Evolutionary conservation across 371 early-diverging fungal species (phyloP), one percentile per base, ranked within the genome.

Genomic region (Lichtheimia ramosa): DNA sequence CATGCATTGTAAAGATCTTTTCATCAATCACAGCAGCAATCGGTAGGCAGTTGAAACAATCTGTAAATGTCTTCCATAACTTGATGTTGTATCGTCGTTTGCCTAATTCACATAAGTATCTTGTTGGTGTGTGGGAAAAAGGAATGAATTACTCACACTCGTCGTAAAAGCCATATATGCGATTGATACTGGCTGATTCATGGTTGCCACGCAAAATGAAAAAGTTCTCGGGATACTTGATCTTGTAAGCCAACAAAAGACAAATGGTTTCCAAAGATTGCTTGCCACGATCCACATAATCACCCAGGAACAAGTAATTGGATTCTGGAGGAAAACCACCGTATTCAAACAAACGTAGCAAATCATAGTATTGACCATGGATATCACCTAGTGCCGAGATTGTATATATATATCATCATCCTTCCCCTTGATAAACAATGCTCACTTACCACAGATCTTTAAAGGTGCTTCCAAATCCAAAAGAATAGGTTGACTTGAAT

Each of bases 161-260:
- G 70, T 98, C 98, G 66, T 96, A 98, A 73, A 99, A 99, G 14
- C 99, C 99, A 68, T 99, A 99, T 62, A 98, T 95, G 63, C 92
- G 83, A 73, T 95, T 98, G 34, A 96, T 92, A 61, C 87, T 89
- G n/a, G 94, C 93, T 66, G 90, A 93, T 77, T 98, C 98, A 75
- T 98, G 98, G 82, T 98, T 98, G 15, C 98, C 98, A 50, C 98
- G 83, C 63, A 98, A 75, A 48, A 97, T 77, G 73, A 96, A 96
- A 64, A 97, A 94, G 83, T 94, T 93, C 61, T 96, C 88, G 13
- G 92, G 94, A 71, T 89, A 92, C 75, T 95, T 96, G 71, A 98
- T 91, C 84, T 98, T 98, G 83, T 94, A 96, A 52, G 92, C 89
- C 61, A 97, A 79, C 49, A 98, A 83, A 48, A 97, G 81, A 59